Base-by-base conservation (phyloP, 805 yeast genomes). In the Ogataea sp. region DNA sequence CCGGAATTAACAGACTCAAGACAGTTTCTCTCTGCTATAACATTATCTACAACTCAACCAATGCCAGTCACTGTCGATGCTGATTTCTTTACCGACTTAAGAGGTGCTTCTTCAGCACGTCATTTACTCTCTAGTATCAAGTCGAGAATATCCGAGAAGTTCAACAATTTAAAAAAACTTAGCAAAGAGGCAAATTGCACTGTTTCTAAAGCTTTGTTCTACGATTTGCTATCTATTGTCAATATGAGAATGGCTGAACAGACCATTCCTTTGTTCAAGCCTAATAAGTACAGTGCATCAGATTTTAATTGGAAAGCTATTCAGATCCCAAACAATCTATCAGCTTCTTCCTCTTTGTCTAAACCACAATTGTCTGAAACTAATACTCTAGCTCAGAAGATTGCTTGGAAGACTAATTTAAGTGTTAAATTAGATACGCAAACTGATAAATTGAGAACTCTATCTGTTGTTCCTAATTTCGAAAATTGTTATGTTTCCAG, bases 401-500 rank as follows among this genome's bases (percentile, higher is more conserved):
- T 36, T 18, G 33, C 26, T 15, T 36, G 33, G 32, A 28, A 23
- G 21, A 41, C 44, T 7, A 16, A 14, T 8, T 25, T 41, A 9
- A 25, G 20, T 9, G 25, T 48, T 20, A 49, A 52, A 5, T 8
- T 48, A 20, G 18, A 17, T 6, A 14, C 36, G 15, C 29, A 32
- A 9, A 36, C 36, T 13, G 38, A 42, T 14, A 24, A 26, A 4
- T 65, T 68, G 34, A 63, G 71, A 29, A 59, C 59, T 36, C 67
- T 72, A 36, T 75, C 78, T 1, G 53, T 81, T 39, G 53, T 76
- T 15, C 87, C 87, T 1, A 69, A 69, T 39, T 80, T 80, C 54
- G 84, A 80, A 47, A 71, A 69, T 37, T 81, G 87, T 55, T 57
- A 75, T 40, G 63, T 78, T n/a, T 71, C 80, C 4, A 65, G 87